Percentiles rank a stretch among this genome's conserved stretches.
Conservation (phyloP, 345 rosid species). For the Brassica cretica region DNA sequence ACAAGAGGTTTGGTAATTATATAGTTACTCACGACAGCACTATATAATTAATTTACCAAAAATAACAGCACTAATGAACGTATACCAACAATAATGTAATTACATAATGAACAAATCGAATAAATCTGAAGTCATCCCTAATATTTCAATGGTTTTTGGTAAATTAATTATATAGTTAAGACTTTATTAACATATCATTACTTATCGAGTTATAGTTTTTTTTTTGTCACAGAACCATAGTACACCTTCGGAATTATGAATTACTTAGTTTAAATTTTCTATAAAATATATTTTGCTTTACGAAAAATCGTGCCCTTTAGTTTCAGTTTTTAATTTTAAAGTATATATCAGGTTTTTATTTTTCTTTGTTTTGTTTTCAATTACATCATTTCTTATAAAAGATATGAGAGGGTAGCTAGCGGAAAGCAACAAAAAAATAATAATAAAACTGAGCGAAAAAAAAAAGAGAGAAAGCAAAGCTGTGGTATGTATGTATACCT, state of each 20-base stretch:
- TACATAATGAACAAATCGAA: constrained; percentile 1
- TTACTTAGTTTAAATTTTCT: background rate
- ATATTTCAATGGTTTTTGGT: background rate
- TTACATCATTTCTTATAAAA: background rate
- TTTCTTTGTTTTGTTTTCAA: background rate
- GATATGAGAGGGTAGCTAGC: background rate
- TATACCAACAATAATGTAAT: no score
- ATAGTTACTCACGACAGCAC: no score
- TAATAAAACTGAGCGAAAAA: background rate
- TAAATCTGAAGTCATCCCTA: background rate
- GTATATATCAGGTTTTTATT: background rate
- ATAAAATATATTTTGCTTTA: background rate
- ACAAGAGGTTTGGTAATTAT: background rate
- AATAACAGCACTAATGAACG: background rate
- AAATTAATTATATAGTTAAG: background rate
- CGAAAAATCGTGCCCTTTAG: background rate
- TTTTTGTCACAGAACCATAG: background rate
- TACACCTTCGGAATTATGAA: constrained; percentile 4
- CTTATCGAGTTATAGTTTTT: background rate
- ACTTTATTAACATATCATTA: background rate
- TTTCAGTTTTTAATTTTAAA: background rate
- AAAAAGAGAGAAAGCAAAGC: constrained; percentile 30
- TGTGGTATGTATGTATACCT: constrained; percentile 4
- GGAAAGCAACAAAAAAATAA: constrained; percentile 4
- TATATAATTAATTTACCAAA: no score